Evolutionary conservation across 345 rosid genomes (phyloP), one percentile per base, ranked within the genome.

Genomic region (Erodium maritimum): DNA sequence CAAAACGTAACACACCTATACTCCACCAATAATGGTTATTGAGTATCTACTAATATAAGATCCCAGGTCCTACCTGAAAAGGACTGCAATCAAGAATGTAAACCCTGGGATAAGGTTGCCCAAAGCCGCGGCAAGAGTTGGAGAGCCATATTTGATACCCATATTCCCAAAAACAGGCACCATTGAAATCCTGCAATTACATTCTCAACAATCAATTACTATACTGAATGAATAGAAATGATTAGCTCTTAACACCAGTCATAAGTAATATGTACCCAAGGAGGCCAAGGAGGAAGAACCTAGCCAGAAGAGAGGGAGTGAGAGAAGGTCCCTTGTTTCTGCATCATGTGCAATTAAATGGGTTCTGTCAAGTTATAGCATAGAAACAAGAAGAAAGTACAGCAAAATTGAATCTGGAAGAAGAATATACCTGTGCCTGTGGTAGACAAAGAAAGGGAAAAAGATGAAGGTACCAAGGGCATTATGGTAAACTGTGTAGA

Each of bases 391-490:
- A 29, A 29, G 8, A 29, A n/a, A 11, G 5, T 29, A 6, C 37
- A 29, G 37, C 5, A 29, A 29, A 29, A 29, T 29, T 42, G 48
- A 10, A 42, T 42, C 48, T 42, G 18, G 37, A 12, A 3, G 24
- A 19, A 5, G 9, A 19, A 23, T 1, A 14, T 7, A 59, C 64
- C 70, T 61, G 62, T 62, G 50, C 20, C 50, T 18, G 54, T 19
- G 52, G 48, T 50, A 56, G 46, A 62, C 21, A 59, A 60, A 51
- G 53, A 33, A 57, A 17, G 64, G 71, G 17, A 57, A 45, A 19
- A 67, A 54, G 18, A 67, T 23, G 21, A 61, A 22, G 22, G 62
- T 57, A 25, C 66, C 64, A 4, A 67, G 61, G 1, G 71, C 66
- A 10, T 61, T 61, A 42, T 51, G 37, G 23, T 67, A 67, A 19